Evolutionary conservation across 73 alveolate genomes (phyloP).

Genomic region (Blepharisma stoltei): DNA sequence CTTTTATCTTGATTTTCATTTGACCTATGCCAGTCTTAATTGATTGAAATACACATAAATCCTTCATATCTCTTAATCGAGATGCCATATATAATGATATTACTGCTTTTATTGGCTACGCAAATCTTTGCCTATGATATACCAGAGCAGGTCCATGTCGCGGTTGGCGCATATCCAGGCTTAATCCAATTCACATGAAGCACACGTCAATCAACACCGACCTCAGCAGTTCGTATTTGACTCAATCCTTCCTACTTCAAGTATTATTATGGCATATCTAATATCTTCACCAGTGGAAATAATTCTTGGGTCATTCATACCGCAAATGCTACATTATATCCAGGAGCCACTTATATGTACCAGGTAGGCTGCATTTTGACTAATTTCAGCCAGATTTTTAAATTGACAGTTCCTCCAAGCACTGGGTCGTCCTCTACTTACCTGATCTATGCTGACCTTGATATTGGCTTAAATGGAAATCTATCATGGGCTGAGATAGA

Average conservation of each 20-base stretch:
- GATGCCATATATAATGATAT: too few relatives aligned
- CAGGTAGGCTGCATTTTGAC: conserved; percentile 1
- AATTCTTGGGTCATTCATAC: conserved; percentile 17
- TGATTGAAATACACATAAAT: too few relatives aligned
- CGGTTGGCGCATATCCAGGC: conserved; percentile 7
- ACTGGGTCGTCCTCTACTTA: too few relatives aligned
- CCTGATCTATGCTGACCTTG: too few relatives aligned
- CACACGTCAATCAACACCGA: conserved; percentile 4
- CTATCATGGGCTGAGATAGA: background rate
- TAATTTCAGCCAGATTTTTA: background rate
- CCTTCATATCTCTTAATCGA: too few relatives aligned
- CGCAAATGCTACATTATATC: background rate
- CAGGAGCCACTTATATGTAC: background rate
- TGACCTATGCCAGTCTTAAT: too few relatives aligned
- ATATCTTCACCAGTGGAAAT: background rate
- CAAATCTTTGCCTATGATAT: background rate
- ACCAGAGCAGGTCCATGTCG: conserved; percentile 11
- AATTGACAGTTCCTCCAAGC: background rate
- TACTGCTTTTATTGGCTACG: too few relatives aligned
- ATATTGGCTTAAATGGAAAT: too few relatives aligned
- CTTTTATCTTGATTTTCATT: too few relatives aligned
- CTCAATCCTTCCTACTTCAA: background rate
- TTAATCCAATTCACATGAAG: conserved; percentile 3
- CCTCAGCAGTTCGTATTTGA: background rate
- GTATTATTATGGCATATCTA: background rate